Evolutionary conservation across 148 eudicot species (phyloP), one percentile per base, ranked within the genome.

Genomic region (Limonium bicolor): DNA sequence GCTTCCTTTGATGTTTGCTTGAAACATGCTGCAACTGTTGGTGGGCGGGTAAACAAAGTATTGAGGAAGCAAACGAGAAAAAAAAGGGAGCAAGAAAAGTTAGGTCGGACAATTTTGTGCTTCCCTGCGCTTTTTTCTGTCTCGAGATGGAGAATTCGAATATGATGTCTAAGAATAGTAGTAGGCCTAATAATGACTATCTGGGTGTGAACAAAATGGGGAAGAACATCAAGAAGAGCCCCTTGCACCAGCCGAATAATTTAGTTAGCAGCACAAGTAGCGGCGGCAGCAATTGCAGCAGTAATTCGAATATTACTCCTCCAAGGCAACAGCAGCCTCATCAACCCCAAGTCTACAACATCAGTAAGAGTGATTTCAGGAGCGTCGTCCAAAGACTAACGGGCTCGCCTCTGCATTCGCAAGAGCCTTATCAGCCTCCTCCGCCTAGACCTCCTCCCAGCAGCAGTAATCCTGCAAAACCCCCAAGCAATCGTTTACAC

Each of bases 281-380:
- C 20, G 17, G 28, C 28, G 21, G 24, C 12, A 30, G n/a, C 24
- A 21, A 3, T 39, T 40, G 25, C 36, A 58, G 34, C 9, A 48
- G 22, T 26, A 50, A 41, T 26, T 1, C 48, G n/a, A n/a, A n/a
- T 43, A 17, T 2, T 2, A 22, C 3, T 20, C 24, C 71, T 2
- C 64, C 63, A 26, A 68, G 73, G 59, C 80, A 60, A 56, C 86
- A 63, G 36, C 65, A 86, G 19, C n/a, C n/a, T n/a, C n/a, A n/a
- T n/a, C 94, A 80, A 18, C 97, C 95, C 11, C 92, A 84, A 34
- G 95, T 90, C n/a, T 90, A 84, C 67, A 90, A 80, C 33, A 84
- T 90, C 49, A 90, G 85, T 53, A 90, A 90, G 74, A 90, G 63
- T 37, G 97, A 90, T 60, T 90, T 90, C 42, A 72, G 97, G 35